A percentile compares a stretch with the other conserved stretches of the same genome.
phyloP scores from a whole-genome alignment of 2,329 filamentous ascomycete genomes.

The Cryphonectria radicalis region DNA sequence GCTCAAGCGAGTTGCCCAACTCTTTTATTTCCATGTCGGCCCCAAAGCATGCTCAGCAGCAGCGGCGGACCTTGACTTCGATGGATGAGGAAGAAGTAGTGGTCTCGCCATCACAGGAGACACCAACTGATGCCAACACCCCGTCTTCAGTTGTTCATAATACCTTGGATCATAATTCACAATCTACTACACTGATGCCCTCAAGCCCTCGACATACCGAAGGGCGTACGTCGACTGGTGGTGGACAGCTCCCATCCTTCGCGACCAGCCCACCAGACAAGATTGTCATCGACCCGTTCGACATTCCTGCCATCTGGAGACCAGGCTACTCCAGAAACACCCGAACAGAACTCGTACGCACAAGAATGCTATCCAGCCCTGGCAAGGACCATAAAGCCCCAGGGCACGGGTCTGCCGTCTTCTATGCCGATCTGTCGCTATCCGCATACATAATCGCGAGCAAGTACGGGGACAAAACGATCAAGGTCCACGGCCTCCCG shows the following conservation, averaged over 20 bases:
- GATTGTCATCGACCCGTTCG: slow-evolving; percentile 17
- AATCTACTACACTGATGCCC: not conserved
- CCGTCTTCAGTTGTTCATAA: not conserved
- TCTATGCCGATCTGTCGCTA: slow-evolving; percentile 43
- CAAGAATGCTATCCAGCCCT: slow-evolving; percentile 31
- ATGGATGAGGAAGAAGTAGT: slow-evolving; percentile 7
- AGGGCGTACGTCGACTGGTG: not conserved
- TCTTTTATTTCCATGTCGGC: not conserved
- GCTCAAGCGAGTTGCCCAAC: slow-evolving; percentile 3
- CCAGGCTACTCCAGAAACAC: not conserved
- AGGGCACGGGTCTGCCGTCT: slow-evolving; percentile 37
- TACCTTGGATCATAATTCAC: not conserved
- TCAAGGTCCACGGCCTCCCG: slow-evolving; percentile 36
- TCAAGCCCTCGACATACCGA: not conserved
- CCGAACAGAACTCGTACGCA: slow-evolving; percentile 14
- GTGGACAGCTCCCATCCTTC: slow-evolving; percentile 14
- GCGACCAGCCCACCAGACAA: slow-evolving; percentile 26
- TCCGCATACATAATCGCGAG: slow-evolving; percentile 41
- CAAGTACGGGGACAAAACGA: slow-evolving; percentile 39
- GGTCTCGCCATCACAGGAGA: not conserved
- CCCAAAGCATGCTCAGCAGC: slow-evolving; percentile 7
- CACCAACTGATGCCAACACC: not conserved
- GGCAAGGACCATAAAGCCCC: slow-evolving; percentile 38
- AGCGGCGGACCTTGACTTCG: slow-evolving; percentile 11
- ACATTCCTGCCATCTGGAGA: slow-evolving; percentile 6